Evolutionary conservation across 2,329 filamentous ascomycete species (phyloP).

Genomic region (Thelonectria discophora): DNA sequence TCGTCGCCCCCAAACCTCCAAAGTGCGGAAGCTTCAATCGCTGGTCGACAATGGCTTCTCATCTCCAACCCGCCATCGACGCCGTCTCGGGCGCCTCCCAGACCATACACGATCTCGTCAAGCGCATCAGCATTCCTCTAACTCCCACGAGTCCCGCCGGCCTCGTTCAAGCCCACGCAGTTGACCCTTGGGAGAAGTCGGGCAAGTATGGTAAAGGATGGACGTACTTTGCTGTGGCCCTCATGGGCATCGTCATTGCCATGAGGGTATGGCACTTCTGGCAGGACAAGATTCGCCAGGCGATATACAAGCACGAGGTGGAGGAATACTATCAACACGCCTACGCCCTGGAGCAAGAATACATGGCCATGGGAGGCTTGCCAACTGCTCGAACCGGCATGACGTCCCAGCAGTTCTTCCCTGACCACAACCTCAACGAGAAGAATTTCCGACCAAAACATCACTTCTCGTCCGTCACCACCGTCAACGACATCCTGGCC

Average conservation of each 20-base stretch:
- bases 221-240: conserved; percentile 84
- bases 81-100: conserved; percentile 46
- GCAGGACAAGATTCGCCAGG: conserved; percentile 92
- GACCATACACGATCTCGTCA: conserved; percentile 53
- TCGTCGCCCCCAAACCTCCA: conserved; percentile 36
- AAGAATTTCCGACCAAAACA: conserved; percentile 70
- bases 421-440: conserved; percentile 67
- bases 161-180: conserved; percentile 67
- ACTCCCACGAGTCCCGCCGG: conserved; percentile 68
- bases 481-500: conserved; percentile 82
- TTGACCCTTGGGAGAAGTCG: conserved; percentile 83
- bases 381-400: conserved; percentile 61
- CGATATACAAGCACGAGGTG: conserved; percentile 85
- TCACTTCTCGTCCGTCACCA: conserved; percentile 77
- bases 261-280: conserved; percentile 87
- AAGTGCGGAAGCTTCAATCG: conserved; percentile 35
- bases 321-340: conserved; percentile 68
- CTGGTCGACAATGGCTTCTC: conserved; percentile 54
- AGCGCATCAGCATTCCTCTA: conserved; percentile 68
- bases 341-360: conserved; percentile 61
- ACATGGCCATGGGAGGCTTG: conserved; percentile 50
- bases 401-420: conserved; percentile 77
- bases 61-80: conserved; percentile 44
- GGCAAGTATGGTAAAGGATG: conserved; percentile 88
- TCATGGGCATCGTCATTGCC: conserved; percentile 72